Percentiles rank a stretch among this genome's conserved stretches.
These are phyloP conservation scores for Carpinus fangiana DNA, from an alignment of 306 rosid species.

Conservation along the genomic window DNA sequence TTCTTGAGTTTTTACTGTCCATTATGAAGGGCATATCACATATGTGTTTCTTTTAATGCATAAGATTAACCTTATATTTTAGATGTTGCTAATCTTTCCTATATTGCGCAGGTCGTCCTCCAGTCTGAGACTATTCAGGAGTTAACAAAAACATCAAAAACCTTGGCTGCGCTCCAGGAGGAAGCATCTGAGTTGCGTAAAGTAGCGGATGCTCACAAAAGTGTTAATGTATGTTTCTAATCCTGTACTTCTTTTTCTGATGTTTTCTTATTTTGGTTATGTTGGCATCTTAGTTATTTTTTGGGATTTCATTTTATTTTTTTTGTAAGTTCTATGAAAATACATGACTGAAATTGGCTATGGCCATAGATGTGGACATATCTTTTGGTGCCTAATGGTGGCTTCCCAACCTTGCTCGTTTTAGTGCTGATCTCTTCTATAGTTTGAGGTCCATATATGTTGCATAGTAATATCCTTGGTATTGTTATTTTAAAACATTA, in stretches of 20 bases:
- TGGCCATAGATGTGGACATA: neutral
- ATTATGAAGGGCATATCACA: neutral
- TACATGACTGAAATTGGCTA: no score
- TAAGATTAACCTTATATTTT: neutral
- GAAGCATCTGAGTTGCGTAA: conserved; percentile 71
- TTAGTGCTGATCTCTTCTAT: neutral
- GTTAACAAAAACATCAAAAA: conserved; percentile 80
- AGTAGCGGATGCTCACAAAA: conserved; percentile 50
- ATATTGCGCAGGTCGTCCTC: conserved; percentile 69
- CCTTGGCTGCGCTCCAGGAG: conserved; percentile 66
- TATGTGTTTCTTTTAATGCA: neutral
- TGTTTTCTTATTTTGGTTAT: conserved; percentile 11
- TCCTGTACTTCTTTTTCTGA: neutral
- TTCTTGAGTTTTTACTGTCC: neutral
- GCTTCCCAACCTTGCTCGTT: neutral
- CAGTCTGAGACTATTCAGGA: conserved; percentile 96
- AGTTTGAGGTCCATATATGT: neutral
- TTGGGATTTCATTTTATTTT: neutral
- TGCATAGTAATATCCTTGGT: neutral
- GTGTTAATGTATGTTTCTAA: conserved; percentile 57
- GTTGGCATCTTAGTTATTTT: neutral
- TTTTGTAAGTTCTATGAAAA: no score
- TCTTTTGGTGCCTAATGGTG: neutral
- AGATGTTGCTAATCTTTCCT: neutral
- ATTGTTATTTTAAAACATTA: neutral